Percentiles rank a stretch among this genome's conserved stretches.
Evolutionary conservation across 83 land plant species (phyloP).

Genomic region (Picea abies): DNA sequence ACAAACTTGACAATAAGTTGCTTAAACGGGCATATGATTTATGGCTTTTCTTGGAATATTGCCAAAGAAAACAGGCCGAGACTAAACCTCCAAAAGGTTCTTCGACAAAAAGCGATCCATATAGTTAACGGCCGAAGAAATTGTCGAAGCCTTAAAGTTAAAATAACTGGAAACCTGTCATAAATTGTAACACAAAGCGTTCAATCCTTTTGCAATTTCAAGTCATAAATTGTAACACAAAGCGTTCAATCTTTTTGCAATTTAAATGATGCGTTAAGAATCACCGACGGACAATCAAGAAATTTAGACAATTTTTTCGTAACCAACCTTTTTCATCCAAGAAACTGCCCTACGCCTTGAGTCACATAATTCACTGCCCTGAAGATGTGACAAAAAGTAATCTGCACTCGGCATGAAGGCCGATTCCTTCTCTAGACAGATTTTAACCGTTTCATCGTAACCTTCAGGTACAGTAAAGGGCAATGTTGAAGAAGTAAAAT

Average conservation of each 20-base stretch:
- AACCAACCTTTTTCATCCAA: neutral
- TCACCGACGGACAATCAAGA: no score
- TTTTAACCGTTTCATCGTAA: neutral
- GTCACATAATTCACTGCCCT: neutral
- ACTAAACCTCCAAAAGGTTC: conserved; percentile 23
- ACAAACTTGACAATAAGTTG: no score
- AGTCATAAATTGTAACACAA: neutral
- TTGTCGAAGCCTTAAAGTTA: neutral
- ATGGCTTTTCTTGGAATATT: no score
- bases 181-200: neutral
- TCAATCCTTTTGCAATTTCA: neutral
- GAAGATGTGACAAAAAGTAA: no score
- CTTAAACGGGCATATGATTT: no score
- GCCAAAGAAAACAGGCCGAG: neutral
- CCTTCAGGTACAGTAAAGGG: neutral
- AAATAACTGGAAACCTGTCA: neutral
- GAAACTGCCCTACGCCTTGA: neutral
- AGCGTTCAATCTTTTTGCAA: neutral
- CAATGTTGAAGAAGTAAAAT: neutral
- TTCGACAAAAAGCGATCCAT: conserved; percentile 54
- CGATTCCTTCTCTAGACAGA: neutral
- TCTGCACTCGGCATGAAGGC: neutral
- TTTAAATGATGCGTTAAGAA: no score
- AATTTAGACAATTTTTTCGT: neutral
- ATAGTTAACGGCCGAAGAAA: conserved; percentile 41